A percentile compares a stretch with the other conserved stretches of the same genome.
phyloP scores from a whole-genome alignment of 306 rosid species.

The Begonia fuchsioides region DNA sequence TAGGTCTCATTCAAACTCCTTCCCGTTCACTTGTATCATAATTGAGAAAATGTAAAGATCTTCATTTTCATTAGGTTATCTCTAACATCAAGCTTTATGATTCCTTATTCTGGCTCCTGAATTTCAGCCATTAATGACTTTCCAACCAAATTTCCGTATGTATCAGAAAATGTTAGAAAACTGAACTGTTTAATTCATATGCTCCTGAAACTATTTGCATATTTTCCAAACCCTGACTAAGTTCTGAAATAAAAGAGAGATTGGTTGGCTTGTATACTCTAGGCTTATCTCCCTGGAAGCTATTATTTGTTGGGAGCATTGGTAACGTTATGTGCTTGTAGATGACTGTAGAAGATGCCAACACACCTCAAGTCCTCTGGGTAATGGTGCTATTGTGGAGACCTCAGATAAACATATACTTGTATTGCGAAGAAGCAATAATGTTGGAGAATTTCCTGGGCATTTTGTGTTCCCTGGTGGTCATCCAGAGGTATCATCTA shows the following conservation, averaged over 20 bases:
- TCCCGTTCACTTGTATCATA: slow-evolving; percentile 2
- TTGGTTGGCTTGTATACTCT: too few species aligned
- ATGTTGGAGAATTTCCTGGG: slow-evolving; percentile 93
- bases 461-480: slow-evolving; percentile 94
- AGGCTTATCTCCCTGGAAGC: neutral
- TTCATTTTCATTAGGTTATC: neutral
- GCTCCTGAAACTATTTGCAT: too few species aligned
- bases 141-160: too few species aligned
- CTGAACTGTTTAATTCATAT: neutral
- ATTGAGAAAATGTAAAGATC: neutral
- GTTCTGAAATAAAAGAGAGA: too few species aligned
- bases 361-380: slow-evolving; percentile 85
- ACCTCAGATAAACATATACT: slow-evolving; percentile 64
- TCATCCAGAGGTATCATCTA: slow-evolving; percentile 73
- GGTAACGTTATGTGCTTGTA: slow-evolving; percentile 16
- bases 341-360: slow-evolving; percentile 66
- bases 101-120: too few species aligned
- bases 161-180: neutral
- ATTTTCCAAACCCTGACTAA: too few species aligned
- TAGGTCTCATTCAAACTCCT: slow-evolving; percentile 40
- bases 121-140: too few species aligned
- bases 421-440: slow-evolving; percentile 63
- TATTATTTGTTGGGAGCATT: slow-evolving; percentile 1
- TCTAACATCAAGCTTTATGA: neutral
- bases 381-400: slow-evolving; percentile 89